Evolutionary conservation across 164 flowering plant species (phyloP).

Genomic region (Nymphaea colorata): DNA sequence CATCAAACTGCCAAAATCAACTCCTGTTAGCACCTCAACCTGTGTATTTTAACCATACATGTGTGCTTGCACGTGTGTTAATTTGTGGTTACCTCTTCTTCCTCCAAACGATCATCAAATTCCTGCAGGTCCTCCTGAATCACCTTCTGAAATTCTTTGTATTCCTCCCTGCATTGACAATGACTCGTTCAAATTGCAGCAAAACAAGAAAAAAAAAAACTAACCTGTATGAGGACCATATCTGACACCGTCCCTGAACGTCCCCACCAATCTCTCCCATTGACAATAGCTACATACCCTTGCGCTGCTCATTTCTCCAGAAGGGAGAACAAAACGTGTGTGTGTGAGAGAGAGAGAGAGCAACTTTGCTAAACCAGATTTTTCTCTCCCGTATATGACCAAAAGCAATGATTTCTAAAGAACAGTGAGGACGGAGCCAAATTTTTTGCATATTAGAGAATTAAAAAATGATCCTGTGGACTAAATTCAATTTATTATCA

Average conservation of each 20-base stretch:
- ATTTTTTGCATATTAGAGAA: no score
- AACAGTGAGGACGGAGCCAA: no score
- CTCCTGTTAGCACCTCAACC: neutral
- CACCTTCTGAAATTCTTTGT: conserved; percentile 80
- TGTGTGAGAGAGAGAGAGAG: neutral
- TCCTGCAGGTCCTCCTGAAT: conserved; percentile 79
- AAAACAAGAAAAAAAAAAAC: neutral
- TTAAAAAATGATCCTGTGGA: no score
- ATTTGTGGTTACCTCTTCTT: conserved; percentile 61
- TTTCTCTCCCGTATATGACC: no score
- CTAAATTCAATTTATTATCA: no score
- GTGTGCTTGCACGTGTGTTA: neutral
- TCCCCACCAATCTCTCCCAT: no score
- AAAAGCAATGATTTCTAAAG: no score
- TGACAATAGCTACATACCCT: no score
- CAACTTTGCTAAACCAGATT: no score
- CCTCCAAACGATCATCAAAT: conserved; percentile 83
- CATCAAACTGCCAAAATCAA: conserved; percentile 52
- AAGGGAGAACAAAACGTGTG: neutral
- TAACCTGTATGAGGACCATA: no score
- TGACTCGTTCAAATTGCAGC: conserved; percentile 1
- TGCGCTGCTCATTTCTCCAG: neutral
- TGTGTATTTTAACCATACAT: neutral
- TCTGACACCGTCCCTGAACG: no score
- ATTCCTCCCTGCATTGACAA: conserved; percentile 65